A percentile compares a stretch with the other conserved stretches of the same genome.
phyloP scores from a whole-genome alignment of 345 rosid genomes.

The Eucalyptus microcorys region DNA sequence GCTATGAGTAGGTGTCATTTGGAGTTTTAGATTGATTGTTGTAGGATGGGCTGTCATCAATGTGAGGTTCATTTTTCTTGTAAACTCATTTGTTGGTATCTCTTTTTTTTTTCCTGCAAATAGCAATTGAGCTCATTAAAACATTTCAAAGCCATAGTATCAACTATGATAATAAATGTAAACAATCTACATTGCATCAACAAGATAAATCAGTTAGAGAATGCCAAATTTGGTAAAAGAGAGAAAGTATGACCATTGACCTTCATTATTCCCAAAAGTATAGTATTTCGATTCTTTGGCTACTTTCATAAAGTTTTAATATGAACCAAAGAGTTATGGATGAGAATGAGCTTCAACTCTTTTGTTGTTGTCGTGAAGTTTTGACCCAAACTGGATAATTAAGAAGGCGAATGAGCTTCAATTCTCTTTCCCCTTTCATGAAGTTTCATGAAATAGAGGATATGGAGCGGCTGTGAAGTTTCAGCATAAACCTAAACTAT shows the following conservation, averaged over 20 bases:
- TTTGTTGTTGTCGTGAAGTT: neutral
- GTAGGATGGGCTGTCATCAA: neutral
- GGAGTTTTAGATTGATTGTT: neutral
- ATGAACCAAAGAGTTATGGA: neutral
- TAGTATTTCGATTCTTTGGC: neutral
- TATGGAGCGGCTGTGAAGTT: neutral
- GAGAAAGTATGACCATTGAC: neutral
- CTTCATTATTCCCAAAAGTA: neutral
- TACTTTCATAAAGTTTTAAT: neutral
- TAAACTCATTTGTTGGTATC: neutral
- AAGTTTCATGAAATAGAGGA: neutral
- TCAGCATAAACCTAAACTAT: neutral
- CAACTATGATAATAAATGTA: neutral
- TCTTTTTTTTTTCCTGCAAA: neutral
- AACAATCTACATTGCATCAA: neutral
- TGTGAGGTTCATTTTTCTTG: neutral
- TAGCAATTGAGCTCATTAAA: neutral
- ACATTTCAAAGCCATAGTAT: neutral
- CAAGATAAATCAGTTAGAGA: neutral
- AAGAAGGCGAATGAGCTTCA: neutral
- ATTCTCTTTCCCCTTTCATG: neutral
- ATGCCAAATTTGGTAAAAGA: neutral
- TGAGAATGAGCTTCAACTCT: neutral
- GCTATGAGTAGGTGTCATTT: neutral
- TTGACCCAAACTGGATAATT: fast-evolving